Conservation (phyloP, 345 rosid species). For the Theobroma cacao region DNA sequence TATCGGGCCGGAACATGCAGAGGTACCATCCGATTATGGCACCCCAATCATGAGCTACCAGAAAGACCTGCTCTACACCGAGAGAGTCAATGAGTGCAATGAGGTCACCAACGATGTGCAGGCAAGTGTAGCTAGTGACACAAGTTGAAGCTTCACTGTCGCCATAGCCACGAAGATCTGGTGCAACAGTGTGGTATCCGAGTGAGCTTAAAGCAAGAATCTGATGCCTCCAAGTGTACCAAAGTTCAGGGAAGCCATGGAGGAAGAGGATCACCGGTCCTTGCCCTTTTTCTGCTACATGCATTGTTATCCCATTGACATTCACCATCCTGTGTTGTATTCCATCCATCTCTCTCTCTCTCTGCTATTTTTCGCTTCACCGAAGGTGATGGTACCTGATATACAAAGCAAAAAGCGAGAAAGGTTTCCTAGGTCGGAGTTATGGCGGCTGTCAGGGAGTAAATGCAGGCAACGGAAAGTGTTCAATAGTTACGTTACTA, state of each 20-base stretch:
- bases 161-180: constrained; percentile 82
- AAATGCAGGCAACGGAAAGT: not conserved
- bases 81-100: constrained; percentile 56
- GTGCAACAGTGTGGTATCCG: constrained; percentile 69
- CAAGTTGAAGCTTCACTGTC: constrained; percentile 53
- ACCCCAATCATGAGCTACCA: constrained; percentile 86
- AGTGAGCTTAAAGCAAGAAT: constrained; percentile 47
- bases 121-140: constrained; percentile 50
- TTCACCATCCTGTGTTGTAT: constrained; percentile 49
- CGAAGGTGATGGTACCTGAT: not conserved
- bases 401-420: not conserved
- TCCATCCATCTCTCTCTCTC: constrained; percentile 37
- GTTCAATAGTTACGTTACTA: no score
- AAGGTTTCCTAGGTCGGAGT: not conserved
- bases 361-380: not conserved
- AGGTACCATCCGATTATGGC: constrained; percentile 72
- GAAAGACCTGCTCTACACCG: constrained; percentile 50
- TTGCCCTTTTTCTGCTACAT: constrained; percentile 69
- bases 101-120: constrained; percentile 60
- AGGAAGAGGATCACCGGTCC: constrained; percentile 60
- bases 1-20: constrained; percentile 69
- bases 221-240: constrained; percentile 94
- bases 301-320: constrained; percentile 71
- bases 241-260: constrained; percentile 85
- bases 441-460: not conserved